phyloP scores from a whole-genome alignment of 2,329 filamentous ascomycete species.

The Calonectria naviculata region DNA sequence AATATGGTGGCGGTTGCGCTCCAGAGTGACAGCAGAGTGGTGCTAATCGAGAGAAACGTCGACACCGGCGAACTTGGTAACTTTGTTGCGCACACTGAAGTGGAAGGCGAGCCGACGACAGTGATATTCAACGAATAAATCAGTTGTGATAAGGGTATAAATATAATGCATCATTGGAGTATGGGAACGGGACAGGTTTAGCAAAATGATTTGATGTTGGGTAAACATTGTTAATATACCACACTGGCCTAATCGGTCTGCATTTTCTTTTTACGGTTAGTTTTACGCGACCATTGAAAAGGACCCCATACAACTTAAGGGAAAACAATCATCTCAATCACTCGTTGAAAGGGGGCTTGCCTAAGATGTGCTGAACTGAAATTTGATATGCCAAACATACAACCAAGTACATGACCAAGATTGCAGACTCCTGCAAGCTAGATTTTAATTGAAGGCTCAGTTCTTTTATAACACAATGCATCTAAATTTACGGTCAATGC shows the following conservation, averaged over 20 bases:
- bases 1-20: constrained; percentile 73
- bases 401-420: too few species aligned
- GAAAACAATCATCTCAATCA: too few species aligned
- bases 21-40: constrained; percentile 70
- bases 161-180: not conserved
- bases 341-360: too few species aligned
- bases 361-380: too few species aligned
- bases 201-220: not conserved
- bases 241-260: not conserved
- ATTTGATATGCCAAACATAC: too few species aligned
- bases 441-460: too few species aligned
- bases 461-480: too few species aligned
- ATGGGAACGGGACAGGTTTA: not conserved
- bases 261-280: not conserved
- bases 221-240: not conserved
- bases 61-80: constrained; percentile 66
- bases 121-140: constrained; percentile 59
- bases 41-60: constrained; percentile 70
- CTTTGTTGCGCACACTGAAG: constrained; percentile 54
- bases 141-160: not conserved
- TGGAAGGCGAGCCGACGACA: constrained; percentile 58
- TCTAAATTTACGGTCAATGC: too few species aligned
- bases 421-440: too few species aligned
- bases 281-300: not conserved
- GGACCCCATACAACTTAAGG: not conserved